A percentile compares a stretch with the other conserved stretches of the same genome.
phyloP scores from a whole-genome alignment of 805 yeast species.

The Sugiyamaella lignohabitans region DNA sequence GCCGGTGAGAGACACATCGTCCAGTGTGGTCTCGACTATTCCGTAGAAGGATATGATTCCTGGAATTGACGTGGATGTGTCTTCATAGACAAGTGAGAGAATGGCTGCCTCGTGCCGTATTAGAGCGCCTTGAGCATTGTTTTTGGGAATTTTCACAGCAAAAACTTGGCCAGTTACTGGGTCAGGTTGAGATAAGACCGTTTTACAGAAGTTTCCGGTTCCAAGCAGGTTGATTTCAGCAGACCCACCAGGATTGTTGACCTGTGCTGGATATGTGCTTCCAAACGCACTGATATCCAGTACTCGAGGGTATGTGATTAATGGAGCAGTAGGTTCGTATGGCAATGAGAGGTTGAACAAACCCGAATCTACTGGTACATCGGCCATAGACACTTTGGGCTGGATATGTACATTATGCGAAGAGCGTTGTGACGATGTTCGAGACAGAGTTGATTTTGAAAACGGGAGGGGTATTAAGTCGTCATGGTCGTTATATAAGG shows the following conservation, averaged over 20 bases:
- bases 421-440: not conserved
- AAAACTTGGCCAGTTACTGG: conserved; percentile 1
- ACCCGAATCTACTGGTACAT: too few species aligned
- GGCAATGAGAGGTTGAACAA: not conserved
- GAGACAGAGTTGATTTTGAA: not conserved
- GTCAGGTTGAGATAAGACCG: conserved; percentile 1
- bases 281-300: not conserved
- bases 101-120: conserved; percentile 14
- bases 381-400: not conserved
- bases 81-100: not conserved
- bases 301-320: not conserved
- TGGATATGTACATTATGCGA: not conserved
- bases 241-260: conserved; percentile 1
- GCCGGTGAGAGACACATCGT: conserved; percentile 6
- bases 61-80: not conserved
- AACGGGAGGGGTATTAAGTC: too few species aligned
- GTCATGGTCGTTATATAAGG: not conserved
- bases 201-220: conserved; percentile 16
- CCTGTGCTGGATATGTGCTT: not conserved
- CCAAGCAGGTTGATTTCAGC: conserved; percentile 9
- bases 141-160: conserved; percentile 16
- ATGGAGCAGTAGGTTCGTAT: not conserved
- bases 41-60: conserved; percentile 17
- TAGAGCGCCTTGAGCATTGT: conserved; percentile 2
- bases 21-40: conserved; percentile 1